phyloP scores from a whole-genome alignment of 768 basidiomycete species.

The Gymnopilus dilepis region DNA sequence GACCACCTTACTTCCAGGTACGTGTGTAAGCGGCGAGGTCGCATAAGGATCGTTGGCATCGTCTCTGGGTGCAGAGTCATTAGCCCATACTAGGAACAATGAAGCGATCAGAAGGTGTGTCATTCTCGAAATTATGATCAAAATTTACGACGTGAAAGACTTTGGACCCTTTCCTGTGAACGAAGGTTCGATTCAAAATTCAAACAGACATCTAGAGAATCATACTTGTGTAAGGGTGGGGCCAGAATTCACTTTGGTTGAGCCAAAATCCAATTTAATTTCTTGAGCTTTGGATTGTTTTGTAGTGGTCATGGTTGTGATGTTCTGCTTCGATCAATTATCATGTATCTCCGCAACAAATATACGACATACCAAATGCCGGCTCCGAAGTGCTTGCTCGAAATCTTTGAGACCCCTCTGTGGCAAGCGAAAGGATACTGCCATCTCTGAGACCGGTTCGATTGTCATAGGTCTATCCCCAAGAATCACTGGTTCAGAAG shows the following conservation, averaged over 20 bases:
- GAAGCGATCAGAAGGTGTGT: neutral
- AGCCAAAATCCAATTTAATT: slow-evolving; percentile 18
- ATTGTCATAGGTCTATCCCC: slow-evolving; percentile 33
- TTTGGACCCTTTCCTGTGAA: slow-evolving; percentile 19
- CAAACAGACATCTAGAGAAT: neutral
- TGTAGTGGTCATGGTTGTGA: slow-evolving; percentile 7
- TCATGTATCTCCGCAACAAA: neutral
- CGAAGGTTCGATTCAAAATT: neutral
- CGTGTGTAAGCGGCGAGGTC: neutral
- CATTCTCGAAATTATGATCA: too few species aligned
- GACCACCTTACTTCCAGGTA: neutral
- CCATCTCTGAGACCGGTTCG: slow-evolving; percentile 24
- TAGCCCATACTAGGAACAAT: neutral
- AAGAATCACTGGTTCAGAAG: slow-evolving; percentile 45
- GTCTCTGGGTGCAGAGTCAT: neutral
- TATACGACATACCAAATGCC: slow-evolving; percentile 49
- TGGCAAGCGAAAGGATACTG: slow-evolving; percentile 45
- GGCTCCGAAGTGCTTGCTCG: slow-evolving; percentile 42
- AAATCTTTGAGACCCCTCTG: slow-evolving; percentile 42
- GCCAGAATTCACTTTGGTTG: slow-evolving; percentile 3
- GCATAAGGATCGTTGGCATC: neutral
- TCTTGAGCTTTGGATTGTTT: slow-evolving; percentile 25
- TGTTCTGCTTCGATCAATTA: slow-evolving; percentile 7
- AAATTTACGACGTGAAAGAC: slow-evolving; percentile 21
- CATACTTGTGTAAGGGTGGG: slow-evolving; percentile 14